Evolutionary conservation across 2,329 filamentous ascomycete species (phyloP).

Genomic region (Penicillium expansum): DNA sequence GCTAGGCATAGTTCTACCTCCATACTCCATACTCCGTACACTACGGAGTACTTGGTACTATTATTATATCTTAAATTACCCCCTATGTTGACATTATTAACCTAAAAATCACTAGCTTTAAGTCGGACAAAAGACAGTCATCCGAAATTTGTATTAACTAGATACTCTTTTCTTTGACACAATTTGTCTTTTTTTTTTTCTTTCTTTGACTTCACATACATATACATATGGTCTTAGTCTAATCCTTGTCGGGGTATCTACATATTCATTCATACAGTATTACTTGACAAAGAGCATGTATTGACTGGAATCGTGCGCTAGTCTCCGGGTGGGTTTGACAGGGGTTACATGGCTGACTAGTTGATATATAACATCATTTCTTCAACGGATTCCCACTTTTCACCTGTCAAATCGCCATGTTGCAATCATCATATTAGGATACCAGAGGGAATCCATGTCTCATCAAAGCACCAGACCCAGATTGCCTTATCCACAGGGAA

Average conservation of each 20-base stretch:
- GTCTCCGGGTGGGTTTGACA: not conserved
- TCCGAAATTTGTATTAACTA: not conserved
- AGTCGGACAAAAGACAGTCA: not conserved
- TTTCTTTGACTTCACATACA: not conserved
- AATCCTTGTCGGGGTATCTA: not conserved
- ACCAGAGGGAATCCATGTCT: constrained; percentile 1
- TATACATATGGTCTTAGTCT: not conserved
- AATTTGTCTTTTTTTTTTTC: not conserved
- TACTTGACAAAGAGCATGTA: not conserved
- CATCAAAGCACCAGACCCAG: constrained; percentile 28
- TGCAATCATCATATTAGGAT: not conserved
- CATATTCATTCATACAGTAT: not conserved
- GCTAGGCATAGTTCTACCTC: not conserved
- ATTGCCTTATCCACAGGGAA: not conserved
- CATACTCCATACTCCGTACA: not conserved
- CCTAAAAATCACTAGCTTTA: not conserved
- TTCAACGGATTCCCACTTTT: not conserved
- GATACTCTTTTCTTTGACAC: not conserved
- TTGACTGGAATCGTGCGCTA: not conserved
- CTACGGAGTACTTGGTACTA: not conserved
- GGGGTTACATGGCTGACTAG: not conserved
- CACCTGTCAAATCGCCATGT: not conserved
- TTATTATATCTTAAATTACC: not conserved
- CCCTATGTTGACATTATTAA: not conserved
- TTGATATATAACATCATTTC: not conserved